Conservation (phyloP, 805 yeast genomes). For the Geotrichum ghanense region DNA sequence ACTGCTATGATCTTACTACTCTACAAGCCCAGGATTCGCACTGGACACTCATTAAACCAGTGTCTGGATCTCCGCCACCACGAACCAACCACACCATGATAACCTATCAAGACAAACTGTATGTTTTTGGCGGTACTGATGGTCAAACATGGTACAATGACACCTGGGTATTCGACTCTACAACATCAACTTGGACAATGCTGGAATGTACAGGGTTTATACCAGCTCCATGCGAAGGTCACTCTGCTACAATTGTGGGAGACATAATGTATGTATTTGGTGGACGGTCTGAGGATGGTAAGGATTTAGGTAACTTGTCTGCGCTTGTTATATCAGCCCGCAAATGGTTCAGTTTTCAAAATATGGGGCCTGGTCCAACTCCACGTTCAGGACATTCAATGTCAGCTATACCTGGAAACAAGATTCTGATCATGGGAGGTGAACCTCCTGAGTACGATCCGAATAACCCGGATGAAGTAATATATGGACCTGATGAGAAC, state of each 20-base stretch:
- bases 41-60: constrained; percentile 66
- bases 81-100: constrained; percentile 87
- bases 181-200: constrained; percentile 55
- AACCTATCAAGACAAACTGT: constrained; percentile 64
- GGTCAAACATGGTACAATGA: constrained; percentile 60
- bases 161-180: constrained; percentile 71
- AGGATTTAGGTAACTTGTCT: constrained; percentile 50
- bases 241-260: constrained; percentile 68
- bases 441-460: constrained; percentile 45
- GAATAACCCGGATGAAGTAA: constrained; percentile 26
- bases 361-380: constrained; percentile 50
- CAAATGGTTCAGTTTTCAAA: constrained; percentile 61
- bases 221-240: constrained; percentile 91
- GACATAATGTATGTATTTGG: constrained; percentile 80
- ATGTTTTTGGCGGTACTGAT: constrained; percentile 89
- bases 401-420: constrained; percentile 57
- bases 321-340: constrained; percentile 65
- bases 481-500: constrained; percentile 39
- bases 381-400: constrained; percentile 88
- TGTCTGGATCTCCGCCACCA: constrained; percentile 57
- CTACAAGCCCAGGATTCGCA: constrained; percentile 73
- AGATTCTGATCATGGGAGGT: constrained; percentile 83
- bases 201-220: constrained; percentile 54
- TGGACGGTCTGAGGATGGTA: constrained; percentile 71
- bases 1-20: constrained; percentile 75